Evolutionary conservation across 2,329 filamentous ascomycete species (phyloP).

Genomic region (Apiospora phragmitis): DNA sequence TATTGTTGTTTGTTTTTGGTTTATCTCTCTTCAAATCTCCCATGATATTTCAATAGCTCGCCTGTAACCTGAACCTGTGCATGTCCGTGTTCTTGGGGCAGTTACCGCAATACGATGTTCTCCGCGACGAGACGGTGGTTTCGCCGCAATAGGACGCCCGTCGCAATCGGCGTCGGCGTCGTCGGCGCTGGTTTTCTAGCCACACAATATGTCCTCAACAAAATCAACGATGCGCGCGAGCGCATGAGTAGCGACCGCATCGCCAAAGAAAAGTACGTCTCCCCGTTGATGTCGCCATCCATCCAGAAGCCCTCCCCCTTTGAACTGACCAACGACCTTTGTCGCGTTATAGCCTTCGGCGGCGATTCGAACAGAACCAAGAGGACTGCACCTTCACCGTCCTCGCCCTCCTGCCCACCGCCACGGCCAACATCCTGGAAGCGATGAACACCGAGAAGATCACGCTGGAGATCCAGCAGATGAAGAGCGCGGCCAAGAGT

Average conservation of each 20-base stretch:
- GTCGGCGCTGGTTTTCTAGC: constrained; percentile 89
- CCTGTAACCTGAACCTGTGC: background rate
- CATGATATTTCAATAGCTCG: background rate
- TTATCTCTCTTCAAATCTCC: background rate
- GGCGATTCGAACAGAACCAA: constrained; percentile 98
- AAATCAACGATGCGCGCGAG: constrained; percentile 90
- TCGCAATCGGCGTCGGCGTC: constrained; percentile 85
- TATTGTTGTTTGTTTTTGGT: background rate
- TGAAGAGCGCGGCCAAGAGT: constrained; percentile 72
- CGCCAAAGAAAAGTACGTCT: constrained; percentile 86
- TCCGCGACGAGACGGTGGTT: constrained; percentile 85
- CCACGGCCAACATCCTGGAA: constrained; percentile 84
- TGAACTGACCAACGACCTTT: background rate
- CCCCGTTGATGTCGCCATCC: background rate
- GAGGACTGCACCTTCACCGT: constrained; percentile 98
- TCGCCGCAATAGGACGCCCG: constrained; percentile 83
- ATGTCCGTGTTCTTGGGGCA: background rate
- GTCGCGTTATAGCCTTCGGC: constrained; percentile 66
- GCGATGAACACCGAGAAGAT: constrained; percentile 90
- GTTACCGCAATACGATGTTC: constrained; percentile 46
- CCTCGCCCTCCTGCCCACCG: constrained; percentile 89
- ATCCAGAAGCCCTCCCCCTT: background rate
- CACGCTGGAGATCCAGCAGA: constrained; percentile 90
- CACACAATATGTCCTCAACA: constrained; percentile 87
- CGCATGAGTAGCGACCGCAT: constrained; percentile 96